Percentiles rank a stretch among this genome's conserved stretches.
phyloP scores from a whole-genome alignment of 371 early-diverging fungal genomes.

The Mortierella sp. region DNA sequence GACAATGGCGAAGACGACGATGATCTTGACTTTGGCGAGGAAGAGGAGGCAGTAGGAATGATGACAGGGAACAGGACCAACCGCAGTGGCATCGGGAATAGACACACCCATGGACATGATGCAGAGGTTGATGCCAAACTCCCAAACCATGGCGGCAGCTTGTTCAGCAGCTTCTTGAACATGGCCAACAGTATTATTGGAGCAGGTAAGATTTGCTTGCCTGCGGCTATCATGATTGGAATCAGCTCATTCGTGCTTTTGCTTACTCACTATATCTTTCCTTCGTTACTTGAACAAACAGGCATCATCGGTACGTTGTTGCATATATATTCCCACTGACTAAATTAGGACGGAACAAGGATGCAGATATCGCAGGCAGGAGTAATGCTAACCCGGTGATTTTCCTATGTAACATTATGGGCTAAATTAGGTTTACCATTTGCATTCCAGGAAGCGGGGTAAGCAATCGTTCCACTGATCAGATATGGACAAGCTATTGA shows the following conservation, averaged over 20 bases:
- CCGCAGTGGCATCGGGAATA: conserved; percentile 48
- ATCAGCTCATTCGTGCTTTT: not conserved
- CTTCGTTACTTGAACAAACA: not conserved
- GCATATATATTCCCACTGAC: not conserved
- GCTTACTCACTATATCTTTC: not conserved
- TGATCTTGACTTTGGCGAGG: conserved; percentile 34
- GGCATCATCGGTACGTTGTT: conserved; percentile 44
- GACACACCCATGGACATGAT: conserved; percentile 15
- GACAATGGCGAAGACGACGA: conserved; percentile 32
- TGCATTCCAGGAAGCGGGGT: conserved; percentile 60
- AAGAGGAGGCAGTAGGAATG: conserved; percentile 54
- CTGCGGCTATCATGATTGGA: not conserved
- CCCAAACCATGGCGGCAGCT: conserved; percentile 45
- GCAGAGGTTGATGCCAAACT: conserved; percentile 32
- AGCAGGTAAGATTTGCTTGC: conserved; percentile 63
- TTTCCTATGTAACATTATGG: not conserved
- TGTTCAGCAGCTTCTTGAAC: conserved; percentile 68
- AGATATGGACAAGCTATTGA: not conserved
- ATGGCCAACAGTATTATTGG: conserved; percentile 86
- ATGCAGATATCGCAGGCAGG: not conserved
- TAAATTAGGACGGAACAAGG: not conserved
- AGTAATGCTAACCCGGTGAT: not conserved
- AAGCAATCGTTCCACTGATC: not conserved
- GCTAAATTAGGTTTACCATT: conserved; percentile 53
- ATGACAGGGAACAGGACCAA: conserved; percentile 49